Conservation (phyloP, 2,329 filamentous ascomycete species). For the Fusarium begoniae region DNA sequence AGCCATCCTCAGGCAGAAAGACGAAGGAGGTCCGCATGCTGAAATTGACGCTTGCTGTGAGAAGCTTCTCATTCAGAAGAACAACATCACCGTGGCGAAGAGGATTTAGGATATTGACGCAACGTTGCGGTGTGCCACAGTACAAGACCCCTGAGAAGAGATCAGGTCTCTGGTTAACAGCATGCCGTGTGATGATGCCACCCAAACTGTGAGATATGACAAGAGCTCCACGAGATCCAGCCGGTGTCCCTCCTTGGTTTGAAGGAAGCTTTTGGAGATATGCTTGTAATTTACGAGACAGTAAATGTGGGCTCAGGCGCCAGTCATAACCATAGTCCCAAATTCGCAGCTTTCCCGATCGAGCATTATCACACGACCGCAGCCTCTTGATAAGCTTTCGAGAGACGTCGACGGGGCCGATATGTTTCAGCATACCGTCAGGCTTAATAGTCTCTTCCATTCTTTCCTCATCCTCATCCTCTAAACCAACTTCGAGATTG, state of each 20-base stretch:
- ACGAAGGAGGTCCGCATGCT: slow-evolving; percentile 87
- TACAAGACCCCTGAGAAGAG: slow-evolving; percentile 88
- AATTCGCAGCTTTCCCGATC: slow-evolving; percentile 75
- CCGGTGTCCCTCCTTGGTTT: slow-evolving; percentile 67
- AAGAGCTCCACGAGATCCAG: slow-evolving; percentile 72
- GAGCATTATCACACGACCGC: slow-evolving; percentile 76
- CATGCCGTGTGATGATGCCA: slow-evolving; percentile 87
- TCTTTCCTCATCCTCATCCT: slow-evolving; percentile 81
- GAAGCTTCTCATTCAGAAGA: slow-evolving; percentile 84
- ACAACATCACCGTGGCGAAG: slow-evolving; percentile 93
- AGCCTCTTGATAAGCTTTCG: slow-evolving; percentile 82
- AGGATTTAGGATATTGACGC: slow-evolving; percentile 90
- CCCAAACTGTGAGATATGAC: slow-evolving; percentile 90
- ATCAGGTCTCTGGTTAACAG: slow-evolving; percentile 84
- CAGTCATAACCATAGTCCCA: slow-evolving; percentile 97
- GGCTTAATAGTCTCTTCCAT: slow-evolving; percentile 87
- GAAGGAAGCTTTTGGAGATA: slow-evolving; percentile 80
- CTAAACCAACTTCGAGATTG: slow-evolving; percentile 86
- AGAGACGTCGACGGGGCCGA: slow-evolving; percentile 91
- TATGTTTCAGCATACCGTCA: slow-evolving; percentile 88
- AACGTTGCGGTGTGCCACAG: slow-evolving; percentile 84
- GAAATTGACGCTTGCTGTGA: slow-evolving; percentile 94
- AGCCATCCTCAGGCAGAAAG: slow-evolving; percentile 85
- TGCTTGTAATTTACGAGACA: slow-evolving; percentile 75
- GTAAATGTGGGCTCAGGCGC: slow-evolving; percentile 82